Evolutionary conservation across 2,329 filamentous ascomycete genomes (phyloP).

Genomic region (Dissoconium aciculare): DNA sequence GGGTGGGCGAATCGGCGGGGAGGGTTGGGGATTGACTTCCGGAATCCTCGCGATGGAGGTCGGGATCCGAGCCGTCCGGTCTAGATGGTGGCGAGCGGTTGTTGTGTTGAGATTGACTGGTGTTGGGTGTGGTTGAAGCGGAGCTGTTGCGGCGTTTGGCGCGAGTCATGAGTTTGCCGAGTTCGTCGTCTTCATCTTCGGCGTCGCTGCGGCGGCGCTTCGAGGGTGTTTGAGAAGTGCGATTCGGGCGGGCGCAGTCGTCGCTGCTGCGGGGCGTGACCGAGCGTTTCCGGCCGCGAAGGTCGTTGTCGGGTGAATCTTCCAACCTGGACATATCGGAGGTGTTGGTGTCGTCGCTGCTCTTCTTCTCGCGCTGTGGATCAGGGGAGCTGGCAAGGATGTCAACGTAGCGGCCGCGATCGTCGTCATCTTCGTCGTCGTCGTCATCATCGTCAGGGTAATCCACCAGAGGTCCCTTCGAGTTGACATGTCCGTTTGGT

Average conservation of each 20-base stretch:
- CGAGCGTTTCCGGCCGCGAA: constrained; percentile 13
- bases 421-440: constrained; percentile 57
- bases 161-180: constrained; percentile 57
- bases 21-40: constrained; percentile 3
- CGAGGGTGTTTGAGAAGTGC: constrained; percentile 46
- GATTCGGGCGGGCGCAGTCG: constrained; percentile 48
- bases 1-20: constrained; percentile 2
- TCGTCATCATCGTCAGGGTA: constrained; percentile 88
- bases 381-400: constrained; percentile 34
- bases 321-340: not conserved
- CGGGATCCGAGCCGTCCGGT: constrained; percentile 7
- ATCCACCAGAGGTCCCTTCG: constrained; percentile 66
- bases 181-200: constrained; percentile 81
- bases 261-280: constrained; percentile 12
- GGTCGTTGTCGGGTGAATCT: constrained; percentile 15
- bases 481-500: constrained; percentile 46
- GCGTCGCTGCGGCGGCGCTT: constrained; percentile 75
- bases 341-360: constrained; percentile 18
- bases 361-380: constrained; percentile 20
- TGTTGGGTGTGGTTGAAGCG: constrained; percentile 13
- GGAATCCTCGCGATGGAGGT: constrained; percentile 2
- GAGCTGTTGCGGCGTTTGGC: constrained; percentile 31
- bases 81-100: no score
- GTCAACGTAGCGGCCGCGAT: constrained; percentile 62
- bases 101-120: constrained; percentile 12